Conservation (phyloP, 2,329 filamentous ascomycete genomes). For the Macrophomina pseudophaseolina region DNA sequence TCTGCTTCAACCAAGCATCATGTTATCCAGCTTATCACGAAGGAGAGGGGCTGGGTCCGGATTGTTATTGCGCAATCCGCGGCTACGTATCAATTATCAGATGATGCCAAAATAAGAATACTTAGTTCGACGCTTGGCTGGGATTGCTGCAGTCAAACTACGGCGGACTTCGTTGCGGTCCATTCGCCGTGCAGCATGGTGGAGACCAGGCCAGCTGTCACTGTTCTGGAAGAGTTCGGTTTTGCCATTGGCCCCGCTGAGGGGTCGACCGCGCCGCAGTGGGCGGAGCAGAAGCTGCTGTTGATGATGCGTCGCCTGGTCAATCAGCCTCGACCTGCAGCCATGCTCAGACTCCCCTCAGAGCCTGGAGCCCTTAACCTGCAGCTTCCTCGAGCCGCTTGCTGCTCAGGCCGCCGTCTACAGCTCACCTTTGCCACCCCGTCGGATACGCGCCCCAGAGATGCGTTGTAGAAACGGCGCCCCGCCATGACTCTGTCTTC, state of each 20-base stretch:
- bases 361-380: conserved; percentile 17
- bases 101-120: conserved; percentile 20
- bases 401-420: conserved; percentile 3
- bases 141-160: background rate
- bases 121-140: conserved; percentile 3
- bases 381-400: conserved; percentile 19
- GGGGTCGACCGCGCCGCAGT: background rate
- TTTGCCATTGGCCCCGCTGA: conserved; percentile 7
- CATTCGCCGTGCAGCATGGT: conserved; percentile 2
- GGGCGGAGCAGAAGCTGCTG: background rate
- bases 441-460: conserved; percentile 2
- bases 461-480: conserved; percentile 16
- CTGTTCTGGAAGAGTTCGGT: conserved; percentile 13
- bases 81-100: conserved; percentile 24
- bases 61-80: conserved; percentile 18
- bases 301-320: conserved; percentile 21
- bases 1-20: background rate
- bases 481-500: conserved; percentile 10
- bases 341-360: background rate
- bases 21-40: background rate
- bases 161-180: conserved; percentile 17
- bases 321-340: conserved; percentile 14
- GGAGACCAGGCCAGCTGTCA: conserved; percentile 20
- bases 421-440: conserved; percentile 14
- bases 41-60: background rate